These are phyloP conservation scores for Candida nemodendra DNA, from an alignment of 805 yeast genomes.

Conservation along the genomic window DNA sequence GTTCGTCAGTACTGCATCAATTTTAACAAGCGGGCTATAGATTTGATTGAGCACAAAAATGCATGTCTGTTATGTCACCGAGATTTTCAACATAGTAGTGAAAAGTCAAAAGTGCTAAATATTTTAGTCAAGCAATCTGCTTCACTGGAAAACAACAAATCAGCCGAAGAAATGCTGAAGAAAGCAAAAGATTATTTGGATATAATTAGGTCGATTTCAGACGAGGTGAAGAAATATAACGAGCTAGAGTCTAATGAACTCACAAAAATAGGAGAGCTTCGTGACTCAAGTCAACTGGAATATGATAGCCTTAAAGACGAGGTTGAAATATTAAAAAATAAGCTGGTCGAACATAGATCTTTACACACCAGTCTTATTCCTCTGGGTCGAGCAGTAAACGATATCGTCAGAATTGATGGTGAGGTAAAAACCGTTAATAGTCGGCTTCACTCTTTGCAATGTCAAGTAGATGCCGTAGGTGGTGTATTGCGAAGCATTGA, in stretches of 20 bases:
- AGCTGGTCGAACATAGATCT: not conserved
- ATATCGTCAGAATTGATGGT: slow-evolving; percentile 33
- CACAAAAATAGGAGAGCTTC: not conserved
- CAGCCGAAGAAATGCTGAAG: slow-evolving; percentile 22
- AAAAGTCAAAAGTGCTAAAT: slow-evolving; percentile 21
- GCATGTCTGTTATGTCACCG: slow-evolving; percentile 75
- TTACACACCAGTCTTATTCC: not conserved
- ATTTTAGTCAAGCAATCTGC: slow-evolving; percentile 24
- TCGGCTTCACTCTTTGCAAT: slow-evolving; percentile 19
- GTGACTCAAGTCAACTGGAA: not conserved
- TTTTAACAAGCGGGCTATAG: slow-evolving; percentile 69
- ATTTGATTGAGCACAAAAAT: slow-evolving; percentile 53
- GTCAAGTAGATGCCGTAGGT: slow-evolving; percentile 12
- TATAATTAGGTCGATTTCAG: slow-evolving; percentile 26
- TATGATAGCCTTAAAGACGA: not conserved
- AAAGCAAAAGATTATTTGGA: slow-evolving; percentile 30
- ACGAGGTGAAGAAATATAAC: slow-evolving; percentile 26
- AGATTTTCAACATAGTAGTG: slow-evolving; percentile 47
- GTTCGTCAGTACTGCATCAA: slow-evolving; percentile 66
- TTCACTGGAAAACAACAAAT: slow-evolving; percentile 18
- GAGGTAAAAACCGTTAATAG: slow-evolving; percentile 34
- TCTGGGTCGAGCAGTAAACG: slow-evolving; percentile 29
- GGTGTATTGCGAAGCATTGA: slow-evolving; percentile 36
- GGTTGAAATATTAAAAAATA: not conserved
- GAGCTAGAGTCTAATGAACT: slow-evolving; percentile 9